Percentiles rank a stretch among this genome's conserved stretches.
phyloP scores from a whole-genome alignment of 306 rosid genomes.

The Leucaena leucocephala region DNA sequence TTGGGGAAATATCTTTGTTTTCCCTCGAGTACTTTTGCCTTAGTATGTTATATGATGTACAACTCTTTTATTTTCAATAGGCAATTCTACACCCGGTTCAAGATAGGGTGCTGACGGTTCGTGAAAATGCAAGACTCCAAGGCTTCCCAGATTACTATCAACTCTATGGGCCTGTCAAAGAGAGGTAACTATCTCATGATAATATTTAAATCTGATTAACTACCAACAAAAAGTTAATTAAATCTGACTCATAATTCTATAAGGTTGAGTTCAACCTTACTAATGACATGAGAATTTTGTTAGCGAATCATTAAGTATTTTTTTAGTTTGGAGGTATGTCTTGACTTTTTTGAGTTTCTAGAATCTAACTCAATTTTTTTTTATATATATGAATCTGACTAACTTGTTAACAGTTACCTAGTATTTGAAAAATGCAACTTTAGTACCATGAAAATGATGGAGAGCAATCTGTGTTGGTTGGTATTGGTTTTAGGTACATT shows the following conservation, averaged over 20 bases:
- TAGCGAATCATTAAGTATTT: too few species aligned
- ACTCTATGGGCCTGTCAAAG: slow-evolving; percentile 69
- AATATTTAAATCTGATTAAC: background rate
- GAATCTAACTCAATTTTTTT: too few species aligned
- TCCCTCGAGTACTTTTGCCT: background rate
- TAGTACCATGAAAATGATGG: background rate
- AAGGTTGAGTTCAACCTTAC: too few species aligned
- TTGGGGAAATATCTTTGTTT: background rate
- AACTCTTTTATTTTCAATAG: slow-evolving; percentile 36
- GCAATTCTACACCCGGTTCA: slow-evolving; percentile 76
- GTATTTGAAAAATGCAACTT: background rate
- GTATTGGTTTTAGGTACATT: slow-evolving; percentile 56
- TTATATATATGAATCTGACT: too few species aligned
- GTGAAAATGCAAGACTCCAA: slow-evolving; percentile 93
- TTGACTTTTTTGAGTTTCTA: too few species aligned
- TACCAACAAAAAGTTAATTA: too few species aligned
- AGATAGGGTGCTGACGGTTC: slow-evolving; percentile 69
- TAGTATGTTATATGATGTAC: background rate
- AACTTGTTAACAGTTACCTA: too few species aligned
- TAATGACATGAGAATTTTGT: too few species aligned
- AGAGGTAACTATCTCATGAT: slow-evolving; percentile 50
- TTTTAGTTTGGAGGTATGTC: too few species aligned
- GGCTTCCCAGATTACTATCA: slow-evolving; percentile 90
- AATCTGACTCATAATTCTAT: too few species aligned
- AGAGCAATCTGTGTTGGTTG: background rate